These are phyloP conservation scores for Clarireedia homoeocarpa DNA, from an alignment of 2,329 filamentous ascomycete genomes.

Conservation along the genomic window DNA sequence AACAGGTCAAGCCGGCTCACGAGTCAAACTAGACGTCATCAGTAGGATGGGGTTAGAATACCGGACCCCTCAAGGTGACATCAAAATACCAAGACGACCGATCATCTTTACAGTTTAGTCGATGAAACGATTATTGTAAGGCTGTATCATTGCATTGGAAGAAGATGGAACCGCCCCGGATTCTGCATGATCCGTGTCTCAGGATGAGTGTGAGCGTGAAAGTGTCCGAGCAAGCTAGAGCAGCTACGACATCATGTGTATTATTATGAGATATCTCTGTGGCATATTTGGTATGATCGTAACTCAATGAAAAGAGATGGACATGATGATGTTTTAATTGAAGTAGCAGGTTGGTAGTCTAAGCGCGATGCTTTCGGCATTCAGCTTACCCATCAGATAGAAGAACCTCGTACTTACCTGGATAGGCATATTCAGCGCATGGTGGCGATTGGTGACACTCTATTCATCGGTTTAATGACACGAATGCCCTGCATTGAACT, in stretches of 20 bases:
- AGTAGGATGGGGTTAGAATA: not conserved
- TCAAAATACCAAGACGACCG: not conserved
- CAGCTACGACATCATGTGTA: not conserved
- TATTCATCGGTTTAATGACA: no score
- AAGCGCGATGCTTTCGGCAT: not conserved
- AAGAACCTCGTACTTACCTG: not conserved
- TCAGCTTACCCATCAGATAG: not conserved
- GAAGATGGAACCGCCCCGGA: not conserved
- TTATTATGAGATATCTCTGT: not conserved
- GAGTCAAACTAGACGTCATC: not conserved
- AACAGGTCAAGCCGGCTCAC: not conserved
- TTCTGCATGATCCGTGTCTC: slow-evolving; percentile 6
- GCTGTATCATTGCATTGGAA: not conserved
- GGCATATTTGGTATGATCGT: not conserved
- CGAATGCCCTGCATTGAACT: not conserved
- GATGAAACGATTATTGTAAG: not conserved
- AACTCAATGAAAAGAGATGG: not conserved
- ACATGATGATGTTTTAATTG: not conserved
- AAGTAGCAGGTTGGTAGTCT: not conserved
- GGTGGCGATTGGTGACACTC: no score
- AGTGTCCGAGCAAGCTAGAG: not conserved
- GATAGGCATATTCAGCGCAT: no score
- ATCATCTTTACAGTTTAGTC: not conserved
- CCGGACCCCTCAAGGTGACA: not conserved
- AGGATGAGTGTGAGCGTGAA: not conserved